These are phyloP conservation scores for Fomitiporia mediterranea DNA, from an alignment of 1,284 basidiomycete genomes.

Conservation along the genomic window DNA sequence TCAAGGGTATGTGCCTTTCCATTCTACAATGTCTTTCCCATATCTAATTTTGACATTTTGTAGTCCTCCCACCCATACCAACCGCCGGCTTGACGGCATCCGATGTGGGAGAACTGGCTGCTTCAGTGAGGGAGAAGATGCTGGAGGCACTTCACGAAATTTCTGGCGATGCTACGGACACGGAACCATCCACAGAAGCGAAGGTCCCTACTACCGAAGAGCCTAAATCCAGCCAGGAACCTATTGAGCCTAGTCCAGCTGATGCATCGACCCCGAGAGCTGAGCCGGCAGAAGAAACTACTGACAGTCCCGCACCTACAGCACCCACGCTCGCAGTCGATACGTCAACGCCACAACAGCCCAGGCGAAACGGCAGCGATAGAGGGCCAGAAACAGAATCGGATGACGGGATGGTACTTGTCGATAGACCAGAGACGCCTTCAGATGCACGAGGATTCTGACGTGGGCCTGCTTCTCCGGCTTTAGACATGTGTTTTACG, in stretches of 20 bases:
- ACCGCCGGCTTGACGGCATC: conserved; percentile 63
- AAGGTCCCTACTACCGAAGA: conserved; percentile 7
- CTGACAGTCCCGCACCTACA: conserved; percentile 19
- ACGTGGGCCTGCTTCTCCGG: no score
- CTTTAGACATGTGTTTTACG: no score
- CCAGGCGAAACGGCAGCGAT: conserved; percentile 42
- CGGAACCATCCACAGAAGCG: conserved; percentile 20
- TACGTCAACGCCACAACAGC: not conserved
- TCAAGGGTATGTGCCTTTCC: conserved; percentile 62
- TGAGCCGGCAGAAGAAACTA: conserved; percentile 15
- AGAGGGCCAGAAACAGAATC: conserved; percentile 68
- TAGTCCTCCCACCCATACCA: conserved; percentile 74
- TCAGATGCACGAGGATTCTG: conserved; percentile 2
- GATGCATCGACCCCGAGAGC: conserved; percentile 20
- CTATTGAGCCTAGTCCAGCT: conserved; percentile 1
- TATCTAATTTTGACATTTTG: conserved; percentile 14
- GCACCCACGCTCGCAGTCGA: conserved; percentile 11
- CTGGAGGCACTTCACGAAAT: conserved; percentile 63
- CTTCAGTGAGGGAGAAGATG: conserved; percentile 69
- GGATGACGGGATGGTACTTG: conserved; percentile 74
- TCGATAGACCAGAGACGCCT: conserved; percentile 48
- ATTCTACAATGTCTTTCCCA: conserved; percentile 11
- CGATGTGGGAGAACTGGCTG: conserved; percentile 61
- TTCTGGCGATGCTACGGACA: conserved; percentile 43
- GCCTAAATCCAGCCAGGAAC: conserved; percentile 7